phyloP scores from a whole-genome alignment of 768 basidiomycete genomes.

The Psilocybe sp. region DNA sequence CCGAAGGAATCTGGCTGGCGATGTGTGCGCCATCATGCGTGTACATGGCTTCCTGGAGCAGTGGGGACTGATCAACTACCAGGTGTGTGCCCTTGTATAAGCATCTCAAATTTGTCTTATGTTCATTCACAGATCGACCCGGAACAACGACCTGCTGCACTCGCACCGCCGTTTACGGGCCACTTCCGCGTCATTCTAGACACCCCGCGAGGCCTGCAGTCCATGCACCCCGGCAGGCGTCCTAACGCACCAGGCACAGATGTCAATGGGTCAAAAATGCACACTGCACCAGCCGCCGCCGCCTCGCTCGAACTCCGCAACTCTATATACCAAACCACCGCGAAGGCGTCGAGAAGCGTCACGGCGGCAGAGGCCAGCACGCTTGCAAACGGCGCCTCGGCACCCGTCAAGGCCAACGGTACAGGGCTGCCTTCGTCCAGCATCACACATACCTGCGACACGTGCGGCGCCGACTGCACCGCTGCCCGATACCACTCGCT shows the following conservation, averaged over 20 bases:
- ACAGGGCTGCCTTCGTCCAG: conserved; percentile 42
- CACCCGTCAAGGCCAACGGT: conserved; percentile 45
- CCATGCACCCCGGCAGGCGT: conserved; percentile 81
- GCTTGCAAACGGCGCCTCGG: conserved; percentile 52
- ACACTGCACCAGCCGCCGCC: conserved; percentile 39
- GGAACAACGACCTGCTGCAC: conserved; percentile 88
- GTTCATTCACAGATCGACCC: conserved; percentile 78
- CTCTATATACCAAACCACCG: conserved; percentile 85
- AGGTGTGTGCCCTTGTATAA: conserved; percentile 49
- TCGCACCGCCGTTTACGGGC: conserved; percentile 96
- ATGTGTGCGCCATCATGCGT: conserved; percentile 98
- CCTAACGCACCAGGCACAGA: conserved; percentile 33
- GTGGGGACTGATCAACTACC: conserved; percentile 99
- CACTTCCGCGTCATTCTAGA: conserved; percentile 98
- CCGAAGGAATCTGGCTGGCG: conserved; percentile 91
- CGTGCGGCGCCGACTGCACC: conserved; percentile 93
- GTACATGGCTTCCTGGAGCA: conserved; percentile 99
- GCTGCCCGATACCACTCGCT: conserved; percentile 86
- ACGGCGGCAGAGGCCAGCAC: conserved; percentile 64
- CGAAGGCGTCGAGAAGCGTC: conserved; percentile 76
- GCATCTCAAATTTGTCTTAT: conserved; percentile 10
- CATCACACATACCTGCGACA: conserved; percentile 78
- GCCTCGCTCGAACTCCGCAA: conserved; percentile 87
- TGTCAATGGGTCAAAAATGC: conserved; percentile 43
- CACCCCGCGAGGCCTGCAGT: conserved; percentile 93